These are phyloP conservation scores for Pseudocercospora fuligena DNA, from an alignment of 2,329 filamentous ascomycete genomes.

Conservation along the genomic window DNA sequence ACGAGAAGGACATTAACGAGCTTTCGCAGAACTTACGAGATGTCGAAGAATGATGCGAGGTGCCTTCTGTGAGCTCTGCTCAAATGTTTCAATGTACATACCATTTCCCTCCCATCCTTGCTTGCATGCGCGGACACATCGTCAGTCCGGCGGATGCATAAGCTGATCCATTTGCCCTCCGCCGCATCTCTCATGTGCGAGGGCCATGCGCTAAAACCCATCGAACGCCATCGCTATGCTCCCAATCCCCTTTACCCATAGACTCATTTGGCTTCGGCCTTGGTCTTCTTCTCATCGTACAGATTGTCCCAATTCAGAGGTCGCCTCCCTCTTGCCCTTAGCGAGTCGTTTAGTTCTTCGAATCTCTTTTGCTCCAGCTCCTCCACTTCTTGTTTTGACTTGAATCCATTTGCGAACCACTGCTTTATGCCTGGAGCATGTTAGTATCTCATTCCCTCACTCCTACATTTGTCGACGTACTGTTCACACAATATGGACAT, in stretches of 20 bases:
- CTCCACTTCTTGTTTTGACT: conserved; percentile 34
- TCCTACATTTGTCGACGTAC: conserved; percentile 57
- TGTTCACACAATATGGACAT: conserved; percentile 83
- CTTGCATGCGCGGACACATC: background rate
- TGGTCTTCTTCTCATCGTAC: conserved; percentile 31
- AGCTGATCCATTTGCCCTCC: no score
- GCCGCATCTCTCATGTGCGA: background rate
- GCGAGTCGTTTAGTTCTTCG: conserved; percentile 34
- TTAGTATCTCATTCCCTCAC: conserved; percentile 4
- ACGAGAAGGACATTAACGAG: background rate
- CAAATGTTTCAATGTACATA: background rate
- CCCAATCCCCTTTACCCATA: background rate
- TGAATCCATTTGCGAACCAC: conserved; percentile 44
- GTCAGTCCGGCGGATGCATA: background rate
- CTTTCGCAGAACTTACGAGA: background rate
- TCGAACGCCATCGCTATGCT: conserved; percentile 9
- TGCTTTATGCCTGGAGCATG: conserved; percentile 38
- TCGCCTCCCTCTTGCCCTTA: conserved; percentile 30
- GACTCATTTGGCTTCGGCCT: conserved; percentile 12
- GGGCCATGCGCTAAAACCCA: background rate
- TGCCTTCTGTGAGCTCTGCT: background rate
- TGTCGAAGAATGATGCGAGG: background rate
- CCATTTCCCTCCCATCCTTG: background rate
- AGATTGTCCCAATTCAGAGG: conserved; percentile 32
- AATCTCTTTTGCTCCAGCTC: conserved; percentile 29